Percentiles rank a stretch among this genome's conserved stretches.
phyloP scores from a whole-genome alignment of 805 yeast species.

The Candida stauntonica region DNA sequence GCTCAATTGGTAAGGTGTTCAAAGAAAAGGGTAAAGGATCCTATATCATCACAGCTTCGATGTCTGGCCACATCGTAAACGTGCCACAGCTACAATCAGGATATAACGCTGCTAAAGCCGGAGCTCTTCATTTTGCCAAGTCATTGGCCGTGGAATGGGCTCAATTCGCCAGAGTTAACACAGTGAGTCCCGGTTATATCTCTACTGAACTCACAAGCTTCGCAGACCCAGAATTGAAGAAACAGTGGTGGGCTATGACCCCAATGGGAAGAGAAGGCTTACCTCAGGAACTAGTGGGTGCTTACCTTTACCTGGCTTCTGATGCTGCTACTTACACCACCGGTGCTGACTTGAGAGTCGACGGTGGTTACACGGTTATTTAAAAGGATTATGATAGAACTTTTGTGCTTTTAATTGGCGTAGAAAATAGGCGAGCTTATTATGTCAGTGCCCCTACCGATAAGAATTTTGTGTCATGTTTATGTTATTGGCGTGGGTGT shows the following conservation, averaged over 20 bases:
- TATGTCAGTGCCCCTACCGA: too few species aligned
- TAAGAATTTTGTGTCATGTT: too few species aligned
- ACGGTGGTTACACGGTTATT: conserved; percentile 63
- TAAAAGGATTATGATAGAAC: too few species aligned
- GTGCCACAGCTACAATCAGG: conserved; percentile 84
- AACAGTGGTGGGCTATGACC: conserved; percentile 44
- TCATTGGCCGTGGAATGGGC: conserved; percentile 88
- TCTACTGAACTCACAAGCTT: conserved; percentile 60
- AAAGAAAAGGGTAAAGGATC: conserved; percentile 74
- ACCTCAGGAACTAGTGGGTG: conserved; percentile 75
- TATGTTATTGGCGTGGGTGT: too few species aligned
- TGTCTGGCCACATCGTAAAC: conserved; percentile 86
- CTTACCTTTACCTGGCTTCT: conserved; percentile 73
- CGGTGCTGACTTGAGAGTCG: conserved; percentile 72
- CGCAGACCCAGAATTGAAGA: conserved; percentile 40
- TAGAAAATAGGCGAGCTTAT: too few species aligned
- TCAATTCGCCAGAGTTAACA: conserved; percentile 75
- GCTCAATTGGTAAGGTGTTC: conserved; percentile 69
- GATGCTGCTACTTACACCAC: conserved; percentile 78
- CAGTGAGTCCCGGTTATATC: conserved; percentile 85
- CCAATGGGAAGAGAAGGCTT: conserved; percentile 76
- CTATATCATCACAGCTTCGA: conserved; percentile 79
- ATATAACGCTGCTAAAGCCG: conserved; percentile 87
- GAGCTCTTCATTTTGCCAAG: conserved; percentile 66
- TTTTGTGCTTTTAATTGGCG: too few species aligned